These are phyloP conservation scores for Tephrocybe sp. DNA, from an alignment of 768 basidiomycete species.

Conservation along the genomic window DNA sequence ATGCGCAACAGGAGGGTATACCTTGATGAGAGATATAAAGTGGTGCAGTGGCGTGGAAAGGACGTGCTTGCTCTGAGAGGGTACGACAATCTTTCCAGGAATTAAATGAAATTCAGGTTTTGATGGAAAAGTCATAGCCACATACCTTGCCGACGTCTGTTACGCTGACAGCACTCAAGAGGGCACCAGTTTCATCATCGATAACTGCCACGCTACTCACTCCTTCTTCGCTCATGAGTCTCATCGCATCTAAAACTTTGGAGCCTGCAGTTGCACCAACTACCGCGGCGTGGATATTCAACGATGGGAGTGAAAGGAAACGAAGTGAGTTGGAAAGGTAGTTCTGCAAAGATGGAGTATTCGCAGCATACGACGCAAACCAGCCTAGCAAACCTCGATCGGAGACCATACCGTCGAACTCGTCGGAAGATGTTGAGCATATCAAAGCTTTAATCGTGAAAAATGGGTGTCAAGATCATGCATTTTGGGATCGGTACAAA, in stretches of 20 bases:
- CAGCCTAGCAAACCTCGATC: constrained; percentile 70
- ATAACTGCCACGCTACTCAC: constrained; percentile 81
- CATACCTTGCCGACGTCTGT: constrained; percentile 78
- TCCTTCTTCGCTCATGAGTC: constrained; percentile 80
- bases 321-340: constrained; percentile 54
- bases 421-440: constrained; percentile 37
- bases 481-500: constrained; percentile 22
- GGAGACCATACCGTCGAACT: constrained; percentile 71
- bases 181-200: constrained; percentile 57
- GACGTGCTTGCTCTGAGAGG: constrained; percentile 78
- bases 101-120: background rate
- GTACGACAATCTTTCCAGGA: constrained; percentile 61
- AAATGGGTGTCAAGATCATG: background rate
- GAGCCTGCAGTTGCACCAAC: constrained; percentile 59
- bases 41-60: constrained; percentile 65
- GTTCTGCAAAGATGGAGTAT: constrained; percentile 39
- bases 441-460: constrained; percentile 46
- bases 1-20: constrained; percentile 18
- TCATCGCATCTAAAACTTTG: constrained; percentile 78
- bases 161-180: constrained; percentile 78
- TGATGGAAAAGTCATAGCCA: background rate
- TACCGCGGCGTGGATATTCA: constrained; percentile 61
- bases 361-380: constrained; percentile 55
- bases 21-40: constrained; percentile 74
- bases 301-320: constrained; percentile 58